Base-by-base conservation (phyloP, 2,329 filamentous ascomycete species). In the Ceratocystis harringtonii region DNA sequence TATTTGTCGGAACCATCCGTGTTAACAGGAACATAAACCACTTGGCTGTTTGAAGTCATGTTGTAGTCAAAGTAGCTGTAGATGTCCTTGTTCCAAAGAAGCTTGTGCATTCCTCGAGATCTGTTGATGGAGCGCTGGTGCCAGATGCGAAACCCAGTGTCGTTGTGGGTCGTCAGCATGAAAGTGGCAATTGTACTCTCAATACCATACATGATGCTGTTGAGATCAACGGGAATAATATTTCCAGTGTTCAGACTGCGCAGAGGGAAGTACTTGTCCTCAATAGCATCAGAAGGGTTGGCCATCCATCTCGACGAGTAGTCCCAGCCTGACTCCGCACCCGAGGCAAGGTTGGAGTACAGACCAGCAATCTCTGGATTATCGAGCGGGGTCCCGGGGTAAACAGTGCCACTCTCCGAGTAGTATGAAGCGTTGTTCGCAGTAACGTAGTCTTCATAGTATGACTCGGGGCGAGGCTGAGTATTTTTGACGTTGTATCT, bases 1-100 rank as follows among this genome's bases (percentile, higher is more conserved):
- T 67, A 41, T 30, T 43, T 25, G 45, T 64, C 58, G 43, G 41
- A 44, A 32, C 65, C 66, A 12, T 48, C 52, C 3, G 19, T 19
- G 17, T 68, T 64, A 3, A 68, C 52, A 7, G 66, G 66, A 15
- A 82, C 75, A 70, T 79, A 86, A 43, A 81, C 73, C 69, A 83
- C 78, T 68, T 86, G 84, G 0, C 77, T 73, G 8, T 72, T 74
- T 0, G 82, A 82, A 0, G 84, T 87, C 36, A 84, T 68, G 74
- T 88, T 88, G 76, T 82, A 87, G 76, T 88, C 85, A 70, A 87
- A 88, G 76, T 86, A 88, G 73, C 79, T 80, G 72, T 76, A 81
- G 68, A 83, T 78, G 5, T 81, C 83, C 36, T 79, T 74, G 72
- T 86, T 86, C 85, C 85, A 88, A 73, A 88, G 77, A 58, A 87